phyloP scores from a whole-genome alignment of 306 rosid species.

The Cucumis cinereus region DNA sequence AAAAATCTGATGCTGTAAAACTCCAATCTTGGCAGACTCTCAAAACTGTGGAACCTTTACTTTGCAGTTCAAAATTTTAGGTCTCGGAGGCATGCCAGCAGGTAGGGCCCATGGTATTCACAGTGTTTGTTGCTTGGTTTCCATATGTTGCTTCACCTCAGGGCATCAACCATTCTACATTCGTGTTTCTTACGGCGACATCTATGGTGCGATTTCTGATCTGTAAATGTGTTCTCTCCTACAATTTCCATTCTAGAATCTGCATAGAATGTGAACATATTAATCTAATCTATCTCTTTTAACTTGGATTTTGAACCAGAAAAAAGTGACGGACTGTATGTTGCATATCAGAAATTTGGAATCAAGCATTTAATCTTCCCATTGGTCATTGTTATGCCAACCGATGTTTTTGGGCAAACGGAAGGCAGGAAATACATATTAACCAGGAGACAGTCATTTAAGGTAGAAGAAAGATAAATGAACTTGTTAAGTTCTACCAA shows the following conservation, averaged over 20 bases:
- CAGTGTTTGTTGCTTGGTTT: not conserved
- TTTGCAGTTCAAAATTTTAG: not conserved
- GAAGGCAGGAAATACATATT: not conserved
- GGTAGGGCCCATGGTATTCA: not conserved
- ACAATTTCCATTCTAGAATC: constrained; percentile 77
- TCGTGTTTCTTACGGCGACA: constrained; percentile 91
- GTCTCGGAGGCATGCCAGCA: not conserved
- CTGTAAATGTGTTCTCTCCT: constrained; percentile 74
- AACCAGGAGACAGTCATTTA: not conserved
- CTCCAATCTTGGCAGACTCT: not conserved
- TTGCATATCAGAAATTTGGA: not conserved
- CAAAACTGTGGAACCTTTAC: not conserved
- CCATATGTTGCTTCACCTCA: constrained; percentile 25
- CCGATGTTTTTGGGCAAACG: not conserved
- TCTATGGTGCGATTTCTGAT: constrained; percentile 81
- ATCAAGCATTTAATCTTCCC: not conserved
- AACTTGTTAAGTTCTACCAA: not conserved
- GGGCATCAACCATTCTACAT: constrained; percentile 67
- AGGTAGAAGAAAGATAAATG: not conserved
- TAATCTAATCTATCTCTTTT: constrained; percentile 6
- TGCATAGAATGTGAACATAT: constrained; percentile 3
- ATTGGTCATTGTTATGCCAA: not conserved
- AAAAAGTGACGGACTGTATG: constrained; percentile 11
- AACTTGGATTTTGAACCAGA: not conserved
- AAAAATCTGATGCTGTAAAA: not conserved